Evolutionary conservation across 208 protist species (phyloP), one percentile per base, ranked within the genome.

Genomic region (Borovskyia barvae): DNA sequence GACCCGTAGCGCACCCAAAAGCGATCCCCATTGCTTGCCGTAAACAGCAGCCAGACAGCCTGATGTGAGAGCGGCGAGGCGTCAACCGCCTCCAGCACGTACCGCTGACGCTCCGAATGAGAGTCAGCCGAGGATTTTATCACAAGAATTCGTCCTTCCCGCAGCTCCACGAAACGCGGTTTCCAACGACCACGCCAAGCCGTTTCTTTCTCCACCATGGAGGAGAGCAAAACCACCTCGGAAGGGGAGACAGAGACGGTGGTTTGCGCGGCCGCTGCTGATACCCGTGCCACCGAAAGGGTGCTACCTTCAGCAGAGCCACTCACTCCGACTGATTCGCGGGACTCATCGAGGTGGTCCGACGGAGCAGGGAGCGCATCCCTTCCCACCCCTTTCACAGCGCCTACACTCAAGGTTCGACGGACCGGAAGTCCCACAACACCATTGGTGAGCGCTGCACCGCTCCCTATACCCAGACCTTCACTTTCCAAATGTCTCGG

Each of bases 1-100:
- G 60, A 76, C 51, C 47, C 30, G 55, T 88, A 87, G 59, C 73
- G 70, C 0, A 88, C 50, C 85, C 85, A 92, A 46, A 92, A 88
- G n/a, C 58, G 66, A 63, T 88, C 76, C 1, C 79, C 74, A 12
- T 30, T 67, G 46, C 63, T 87, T 33, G 77, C 77, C 22, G 72
- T 80, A 43, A 92, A 60, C 37, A 87, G 58, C 42, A 87, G 43
- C 58, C 82, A 76, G 5, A 35, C 41, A 4, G 68, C 64, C 36
- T 68, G 61, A 3, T 26, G 9, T 11, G 43, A n/a, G 36, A 62
- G 48, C 12, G 66, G 54, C 15, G 75, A 64, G 12, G 19, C 57
- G 66, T 92, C 85, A 2, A 77, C 71, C 5, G 75, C 51, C 33
- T 79, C 55, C 14, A 92, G 48, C 32, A 73, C 56, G 70, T 72